A percentile compares a stretch with the other conserved stretches of the same genome.
Evolutionary conservation across 2,329 filamentous ascomycete genomes (phyloP).

Genomic region (Neocucurbitaria cava): DNA sequence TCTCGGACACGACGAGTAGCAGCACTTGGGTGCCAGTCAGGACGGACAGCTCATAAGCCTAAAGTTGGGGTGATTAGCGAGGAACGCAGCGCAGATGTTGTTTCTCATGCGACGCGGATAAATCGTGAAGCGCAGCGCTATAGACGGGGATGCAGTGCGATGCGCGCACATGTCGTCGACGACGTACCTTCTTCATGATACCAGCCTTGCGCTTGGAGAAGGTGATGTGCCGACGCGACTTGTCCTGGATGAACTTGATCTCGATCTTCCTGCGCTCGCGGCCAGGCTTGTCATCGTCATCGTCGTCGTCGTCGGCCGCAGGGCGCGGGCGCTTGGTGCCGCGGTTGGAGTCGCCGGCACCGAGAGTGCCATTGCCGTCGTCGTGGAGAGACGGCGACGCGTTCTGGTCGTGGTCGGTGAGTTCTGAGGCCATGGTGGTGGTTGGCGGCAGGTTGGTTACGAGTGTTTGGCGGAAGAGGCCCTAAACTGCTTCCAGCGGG

Average conservation of each 20-base stretch:
- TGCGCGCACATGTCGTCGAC: constrained; percentile 16
- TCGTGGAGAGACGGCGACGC: constrained; percentile 59
- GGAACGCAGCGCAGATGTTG: constrained; percentile 19
- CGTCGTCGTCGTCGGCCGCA: constrained; percentile 88
- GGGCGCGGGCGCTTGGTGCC: constrained; percentile 90
- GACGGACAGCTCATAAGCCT: constrained; percentile 98
- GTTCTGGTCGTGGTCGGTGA: constrained; percentile 60
- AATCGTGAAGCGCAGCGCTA: constrained; percentile 19
- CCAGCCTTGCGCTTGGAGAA: constrained; percentile 99
- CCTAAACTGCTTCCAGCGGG: constrained; percentile 50
- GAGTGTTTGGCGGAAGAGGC: constrained; percentile 45
- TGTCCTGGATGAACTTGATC: constrained; percentile 99
- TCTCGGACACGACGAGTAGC: constrained; percentile 95
- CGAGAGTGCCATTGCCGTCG: constrained; percentile 58
- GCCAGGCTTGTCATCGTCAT: constrained; percentile 96
- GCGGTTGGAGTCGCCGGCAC: constrained; percentile 69
- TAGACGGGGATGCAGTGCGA: constrained; percentile 27
- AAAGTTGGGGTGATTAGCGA: constrained; percentile 30
- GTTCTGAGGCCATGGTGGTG: constrained; percentile 54
- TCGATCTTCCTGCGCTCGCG: constrained; percentile 99
- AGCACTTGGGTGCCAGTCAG: constrained; percentile 97
- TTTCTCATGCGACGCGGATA: constrained; percentile 41
- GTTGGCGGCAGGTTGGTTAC: constrained; percentile 36
- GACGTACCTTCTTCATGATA: constrained; percentile 98
- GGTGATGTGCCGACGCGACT: constrained; percentile 98